Conservation (phyloP, 768 basidiomycete species). For the Clitopilus hobsonii region DNA sequence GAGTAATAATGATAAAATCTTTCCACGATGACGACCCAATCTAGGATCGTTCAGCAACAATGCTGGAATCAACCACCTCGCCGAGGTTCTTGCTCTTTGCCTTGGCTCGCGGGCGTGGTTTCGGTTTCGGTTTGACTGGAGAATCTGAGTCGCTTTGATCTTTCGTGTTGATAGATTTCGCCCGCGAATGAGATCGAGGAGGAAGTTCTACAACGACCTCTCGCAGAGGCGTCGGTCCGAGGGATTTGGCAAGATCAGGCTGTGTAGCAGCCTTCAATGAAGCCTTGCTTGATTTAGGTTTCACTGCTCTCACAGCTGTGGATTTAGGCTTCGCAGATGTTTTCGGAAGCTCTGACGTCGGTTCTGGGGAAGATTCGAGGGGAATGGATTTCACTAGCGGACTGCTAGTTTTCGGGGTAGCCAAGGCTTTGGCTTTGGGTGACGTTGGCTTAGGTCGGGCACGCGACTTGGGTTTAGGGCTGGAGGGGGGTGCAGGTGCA, state of each 20-base stretch:
- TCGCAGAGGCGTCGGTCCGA: conserved; percentile 5
- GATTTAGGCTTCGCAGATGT: neutral
- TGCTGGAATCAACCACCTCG: conserved; percentile 29
- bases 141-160: neutral
- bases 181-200: conserved; percentile 1
- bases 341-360: conserved; percentile 2
- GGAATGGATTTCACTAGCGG: conserved; percentile 17
- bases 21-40: neutral
- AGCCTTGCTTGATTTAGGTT: conserved; percentile 4
- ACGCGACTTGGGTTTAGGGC: conserved; percentile 13
- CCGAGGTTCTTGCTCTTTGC: conserved; percentile 15
- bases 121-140: conserved; percentile 4
- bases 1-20: neutral
- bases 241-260: neutral
- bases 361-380: conserved; percentile 8
- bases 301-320: neutral
- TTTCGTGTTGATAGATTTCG: conserved; percentile 5
- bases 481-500: conserved; percentile 4
- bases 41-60: conserved; percentile 24
- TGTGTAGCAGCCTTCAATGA: neutral
- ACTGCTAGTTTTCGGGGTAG: conserved; percentile 15
- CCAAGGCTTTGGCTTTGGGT: conserved; percentile 10
- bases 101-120: conserved; percentile 5
- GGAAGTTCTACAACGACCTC: conserved; percentile 5
- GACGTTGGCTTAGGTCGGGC: conserved; percentile 6